A percentile compares a stretch with the other conserved stretches of the same genome.
These are phyloP conservation scores for Crithidia sp. DNA, from an alignment of 208 protist genomes.

Conservation along the genomic window DNA sequence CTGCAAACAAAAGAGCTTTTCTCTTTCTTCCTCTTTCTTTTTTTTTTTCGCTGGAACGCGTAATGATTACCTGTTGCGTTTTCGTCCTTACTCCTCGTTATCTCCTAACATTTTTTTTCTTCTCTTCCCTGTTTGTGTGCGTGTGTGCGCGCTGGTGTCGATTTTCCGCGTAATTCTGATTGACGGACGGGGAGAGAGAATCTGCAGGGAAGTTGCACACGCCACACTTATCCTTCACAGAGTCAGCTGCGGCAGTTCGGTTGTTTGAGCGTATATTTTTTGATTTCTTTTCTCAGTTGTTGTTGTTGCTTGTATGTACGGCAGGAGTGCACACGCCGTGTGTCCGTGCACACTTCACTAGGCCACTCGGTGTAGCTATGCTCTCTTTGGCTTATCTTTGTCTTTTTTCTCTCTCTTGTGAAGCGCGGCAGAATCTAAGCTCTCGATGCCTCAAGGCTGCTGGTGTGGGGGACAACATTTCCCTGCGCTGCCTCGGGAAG, in stretches of 20 bases:
- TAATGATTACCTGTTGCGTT: neutral
- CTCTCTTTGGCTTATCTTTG: neutral
- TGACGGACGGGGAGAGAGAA: too few species aligned
- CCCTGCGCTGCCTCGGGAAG: too few species aligned
- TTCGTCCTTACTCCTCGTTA: neutral
- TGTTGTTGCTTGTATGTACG: neutral
- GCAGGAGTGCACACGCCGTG: too few species aligned
- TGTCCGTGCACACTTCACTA: too few species aligned
- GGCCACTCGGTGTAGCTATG: too few species aligned
- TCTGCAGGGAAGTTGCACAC: neutral
- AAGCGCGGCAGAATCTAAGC: too few species aligned
- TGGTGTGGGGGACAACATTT: too few species aligned
- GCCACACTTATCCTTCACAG: conserved; percentile 7
- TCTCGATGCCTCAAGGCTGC: too few species aligned
- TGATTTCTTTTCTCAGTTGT: conserved; percentile 7
- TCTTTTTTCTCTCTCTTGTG: neutral
- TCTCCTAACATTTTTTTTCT: neutral
- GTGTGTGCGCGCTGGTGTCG: neutral
- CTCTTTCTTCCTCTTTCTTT: neutral
- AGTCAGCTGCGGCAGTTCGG: neutral
- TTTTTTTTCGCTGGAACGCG: neutral
- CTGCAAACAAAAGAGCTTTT: neutral
- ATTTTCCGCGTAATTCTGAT: too few species aligned
- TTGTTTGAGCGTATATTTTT: neutral
- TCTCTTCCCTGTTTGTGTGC: neutral